phyloP scores from a whole-genome alignment of 495 filamentous ascomycete species.

The Filosporella fistucella region DNA sequence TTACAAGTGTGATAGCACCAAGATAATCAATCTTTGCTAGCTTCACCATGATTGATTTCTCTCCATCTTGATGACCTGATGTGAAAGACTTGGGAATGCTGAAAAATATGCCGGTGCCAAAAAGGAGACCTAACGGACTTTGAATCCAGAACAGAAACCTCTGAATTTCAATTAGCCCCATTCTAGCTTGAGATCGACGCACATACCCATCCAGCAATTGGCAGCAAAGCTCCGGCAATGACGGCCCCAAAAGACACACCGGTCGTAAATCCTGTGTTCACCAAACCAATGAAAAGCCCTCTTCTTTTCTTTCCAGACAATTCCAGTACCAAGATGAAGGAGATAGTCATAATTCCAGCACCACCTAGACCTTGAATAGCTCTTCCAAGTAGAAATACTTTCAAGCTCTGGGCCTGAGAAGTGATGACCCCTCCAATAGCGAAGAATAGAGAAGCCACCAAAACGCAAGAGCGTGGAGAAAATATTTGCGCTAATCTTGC shows the following conservation, averaged over 20 bases:
- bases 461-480: slow-evolving; percentile 54
- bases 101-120: slow-evolving; percentile 53
- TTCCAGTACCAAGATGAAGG: slow-evolving; percentile 66
- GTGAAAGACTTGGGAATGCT: slow-evolving; percentile 47
- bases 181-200: background rate
- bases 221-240: slow-evolving; percentile 59
- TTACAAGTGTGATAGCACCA: slow-evolving; percentile 57
- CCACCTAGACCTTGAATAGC: slow-evolving; percentile 60
- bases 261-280: slow-evolving; percentile 62
- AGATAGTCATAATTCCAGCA: slow-evolving; percentile 61
- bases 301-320: slow-evolving; percentile 56
- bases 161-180: slow-evolving; percentile 31
- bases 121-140: slow-evolving; percentile 49
- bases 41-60: slow-evolving; percentile 32
- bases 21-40: slow-evolving; percentile 64
- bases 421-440: slow-evolving; percentile 59
- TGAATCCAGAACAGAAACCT: slow-evolving; percentile 66
- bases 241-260: slow-evolving; percentile 69
- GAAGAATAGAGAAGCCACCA: slow-evolving; percentile 51
- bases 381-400: slow-evolving; percentile 61
- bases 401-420: slow-evolving; percentile 48
- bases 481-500: slow-evolving; percentile 67
- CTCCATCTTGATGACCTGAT: slow-evolving; percentile 5
- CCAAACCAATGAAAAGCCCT: slow-evolving; percentile 64
- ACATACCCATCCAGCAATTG: slow-evolving; percentile 64